phyloP scores from a whole-genome alignment of 768 basidiomycete genomes.

The Calocera viscosa region DNA sequence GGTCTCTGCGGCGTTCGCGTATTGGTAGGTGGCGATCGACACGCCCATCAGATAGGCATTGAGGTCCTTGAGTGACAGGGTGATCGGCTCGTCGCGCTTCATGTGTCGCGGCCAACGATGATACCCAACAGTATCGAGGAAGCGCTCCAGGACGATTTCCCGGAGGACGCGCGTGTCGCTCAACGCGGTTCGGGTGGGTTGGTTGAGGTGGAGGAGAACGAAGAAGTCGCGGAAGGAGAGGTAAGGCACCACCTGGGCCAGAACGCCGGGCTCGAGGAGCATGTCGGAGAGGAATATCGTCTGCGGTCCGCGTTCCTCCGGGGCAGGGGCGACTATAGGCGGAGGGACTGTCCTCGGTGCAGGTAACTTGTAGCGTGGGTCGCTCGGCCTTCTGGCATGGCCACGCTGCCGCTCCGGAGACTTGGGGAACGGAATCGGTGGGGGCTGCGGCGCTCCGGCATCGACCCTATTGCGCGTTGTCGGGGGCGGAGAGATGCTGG shows the following conservation, averaged over 20 bases:
- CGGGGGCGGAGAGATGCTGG: background rate
- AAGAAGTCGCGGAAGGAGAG: constrained; percentile 66
- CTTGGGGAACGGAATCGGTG: background rate
- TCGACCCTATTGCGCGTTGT: background rate
- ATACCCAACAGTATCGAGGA: constrained; percentile 61
- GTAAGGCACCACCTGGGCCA: constrained; percentile 44
- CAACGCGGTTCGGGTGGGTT: constrained; percentile 39
- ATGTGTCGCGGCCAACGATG: constrained; percentile 43
- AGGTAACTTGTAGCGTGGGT: constrained; percentile 1
- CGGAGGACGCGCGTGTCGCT: constrained; percentile 40
- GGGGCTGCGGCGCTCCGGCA: background rate
- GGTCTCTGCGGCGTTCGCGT: constrained; percentile 44
- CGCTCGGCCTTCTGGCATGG: background rate
- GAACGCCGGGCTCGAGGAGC: constrained; percentile 40
- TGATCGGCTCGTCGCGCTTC: constrained; percentile 21
- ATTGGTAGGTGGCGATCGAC: constrained; percentile 61
- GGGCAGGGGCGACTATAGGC: background rate
- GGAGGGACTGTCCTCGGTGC: background rate
- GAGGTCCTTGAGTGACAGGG: constrained; percentile 44
- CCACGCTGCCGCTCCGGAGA: background rate
- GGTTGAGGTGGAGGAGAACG: constrained; percentile 43
- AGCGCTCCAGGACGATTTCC: constrained; percentile 58
- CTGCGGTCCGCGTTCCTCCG: constrained; percentile 2
- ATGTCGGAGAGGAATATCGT: background rate
- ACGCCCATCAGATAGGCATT: constrained; percentile 70